phyloP scores from a whole-genome alignment of 2,329 filamentous ascomycete species.

The Penicillium sp. region DNA sequence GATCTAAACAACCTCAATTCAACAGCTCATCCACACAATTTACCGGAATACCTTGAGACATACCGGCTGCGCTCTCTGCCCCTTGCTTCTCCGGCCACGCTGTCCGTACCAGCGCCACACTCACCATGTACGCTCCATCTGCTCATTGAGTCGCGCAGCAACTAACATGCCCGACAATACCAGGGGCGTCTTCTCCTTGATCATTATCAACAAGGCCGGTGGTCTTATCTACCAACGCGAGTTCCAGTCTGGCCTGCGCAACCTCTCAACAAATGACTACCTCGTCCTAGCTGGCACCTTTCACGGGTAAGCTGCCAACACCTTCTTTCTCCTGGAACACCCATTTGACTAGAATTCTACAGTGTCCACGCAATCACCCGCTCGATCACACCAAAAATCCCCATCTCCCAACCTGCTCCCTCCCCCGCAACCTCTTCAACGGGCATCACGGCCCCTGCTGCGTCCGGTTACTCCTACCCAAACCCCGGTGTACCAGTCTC shows the following conservation, averaged over 20 bases:
- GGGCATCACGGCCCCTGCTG: constrained; percentile 15
- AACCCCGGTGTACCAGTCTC: constrained; percentile 42
- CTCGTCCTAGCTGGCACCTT: constrained; percentile 96
- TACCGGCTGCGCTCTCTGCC: constrained; percentile 6
- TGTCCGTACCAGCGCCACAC: constrained; percentile 4
- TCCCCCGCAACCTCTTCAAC: constrained; percentile 23
- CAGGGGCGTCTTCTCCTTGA: constrained; percentile 92
- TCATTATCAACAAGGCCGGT: constrained; percentile 98
- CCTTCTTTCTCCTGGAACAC: neutral
- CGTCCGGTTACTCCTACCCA: constrained; percentile 29
- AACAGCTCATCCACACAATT: neutral
- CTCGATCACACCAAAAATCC: constrained; percentile 48
- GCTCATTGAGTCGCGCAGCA: neutral
- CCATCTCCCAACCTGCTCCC: constrained; percentile 33
- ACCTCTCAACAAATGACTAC: constrained; percentile 92
- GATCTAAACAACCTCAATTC: neutral
- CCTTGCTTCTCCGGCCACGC: constrained; percentile 10
- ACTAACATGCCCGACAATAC: constrained; percentile 7
- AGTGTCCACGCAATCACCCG: constrained; percentile 65
- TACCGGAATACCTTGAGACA: constrained; percentile 3
- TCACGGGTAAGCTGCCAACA: constrained; percentile 65
- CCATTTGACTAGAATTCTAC: constrained; percentile 1
- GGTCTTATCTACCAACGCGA: constrained; percentile 94
- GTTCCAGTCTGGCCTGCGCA: constrained; percentile 82
- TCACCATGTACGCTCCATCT: constrained; percentile 21